These are phyloP conservation scores for Durusdinium trenchii DNA, from an alignment of 73 alveolate species.

Conservation along the genomic window DNA sequence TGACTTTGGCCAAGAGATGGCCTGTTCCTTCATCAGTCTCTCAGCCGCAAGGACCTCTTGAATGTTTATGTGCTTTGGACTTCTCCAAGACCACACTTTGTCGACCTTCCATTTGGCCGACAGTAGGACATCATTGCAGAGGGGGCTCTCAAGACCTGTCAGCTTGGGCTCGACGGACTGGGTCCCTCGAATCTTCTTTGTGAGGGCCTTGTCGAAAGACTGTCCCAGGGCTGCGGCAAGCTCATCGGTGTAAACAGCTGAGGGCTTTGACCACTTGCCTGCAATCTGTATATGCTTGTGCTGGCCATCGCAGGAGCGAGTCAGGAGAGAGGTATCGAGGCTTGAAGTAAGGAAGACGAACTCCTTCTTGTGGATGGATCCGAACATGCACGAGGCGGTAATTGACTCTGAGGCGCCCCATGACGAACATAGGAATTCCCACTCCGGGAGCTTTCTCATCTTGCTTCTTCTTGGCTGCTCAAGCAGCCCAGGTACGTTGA, in stretches of 20 bases:
- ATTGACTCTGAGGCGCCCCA: neutral
- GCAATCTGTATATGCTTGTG: neutral
- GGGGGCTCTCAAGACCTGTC: neutral
- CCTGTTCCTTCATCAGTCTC: neutral
- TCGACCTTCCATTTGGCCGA: neutral
- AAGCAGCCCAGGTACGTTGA: neutral
- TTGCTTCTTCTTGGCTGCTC: neutral
- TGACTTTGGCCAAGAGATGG: neutral
- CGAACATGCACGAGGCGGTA: too few relatives aligned
- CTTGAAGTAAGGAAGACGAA: neutral
- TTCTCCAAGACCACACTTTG: neutral
- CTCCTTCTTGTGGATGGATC: neutral
- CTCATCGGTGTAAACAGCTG: too few relatives aligned
- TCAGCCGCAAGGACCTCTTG: neutral
- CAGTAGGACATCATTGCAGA: neutral
- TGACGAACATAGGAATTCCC: neutral
- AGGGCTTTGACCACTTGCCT: neutral
- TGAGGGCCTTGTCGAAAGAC: neutral
- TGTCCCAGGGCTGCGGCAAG: neutral
- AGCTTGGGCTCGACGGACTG: neutral
- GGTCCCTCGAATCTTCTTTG: neutral
- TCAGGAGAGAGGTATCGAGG: neutral
- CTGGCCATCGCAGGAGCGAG: neutral
- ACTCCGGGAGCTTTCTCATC: neutral
- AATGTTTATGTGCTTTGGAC: too few relatives aligned